A percentile compares a stretch with the other conserved stretches of the same genome.
Evolutionary conservation across 768 basidiomycete genomes (phyloP).

Genomic region (Mrakia frigida): DNA sequence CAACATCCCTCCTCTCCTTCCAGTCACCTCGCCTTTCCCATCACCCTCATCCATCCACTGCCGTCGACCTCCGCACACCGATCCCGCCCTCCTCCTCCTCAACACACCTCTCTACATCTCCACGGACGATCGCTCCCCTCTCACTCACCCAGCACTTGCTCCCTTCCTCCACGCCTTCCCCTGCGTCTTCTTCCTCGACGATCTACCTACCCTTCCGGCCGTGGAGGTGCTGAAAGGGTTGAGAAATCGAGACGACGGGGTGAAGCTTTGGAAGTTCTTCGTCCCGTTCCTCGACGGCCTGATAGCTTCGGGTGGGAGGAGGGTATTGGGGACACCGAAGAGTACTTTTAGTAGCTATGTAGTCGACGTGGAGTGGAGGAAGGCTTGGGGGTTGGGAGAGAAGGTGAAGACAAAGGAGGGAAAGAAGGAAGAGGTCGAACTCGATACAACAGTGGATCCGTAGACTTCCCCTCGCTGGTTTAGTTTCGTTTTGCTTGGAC

Average conservation of each 20-base stretch:
- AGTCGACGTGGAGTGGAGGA: conserved; percentile 62
- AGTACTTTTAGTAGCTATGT: conserved; percentile 73
- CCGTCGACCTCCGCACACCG: conserved; percentile 46
- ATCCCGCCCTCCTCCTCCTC: conserved; percentile 44
- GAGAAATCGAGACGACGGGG: conserved; percentile 52
- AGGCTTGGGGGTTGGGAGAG: conserved; percentile 10
- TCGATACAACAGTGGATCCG: background rate
- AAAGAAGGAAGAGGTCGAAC: background rate
- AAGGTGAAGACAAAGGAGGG: background rate
- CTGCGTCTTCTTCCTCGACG: conserved; percentile 57
- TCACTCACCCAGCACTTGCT: conserved; percentile 48
- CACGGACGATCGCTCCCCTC: conserved; percentile 54
- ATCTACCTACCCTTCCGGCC: conserved; percentile 46
- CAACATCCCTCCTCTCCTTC: background rate
- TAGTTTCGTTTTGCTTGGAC: background rate
- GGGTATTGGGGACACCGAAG: conserved; percentile 62
- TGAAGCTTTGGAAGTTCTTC: conserved; percentile 51
- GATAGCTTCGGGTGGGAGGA: conserved; percentile 57
- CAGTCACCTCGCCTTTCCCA: background rate
- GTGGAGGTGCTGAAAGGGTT: conserved; percentile 43
- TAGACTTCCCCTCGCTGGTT: background rate
- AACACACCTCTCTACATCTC: conserved; percentile 64
- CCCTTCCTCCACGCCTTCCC: conserved; percentile 57
- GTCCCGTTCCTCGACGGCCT: conserved; percentile 66
- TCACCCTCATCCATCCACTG: conserved; percentile 43